A percentile compares a stretch with the other conserved stretches of the same genome.
These are phyloP conservation scores for Ophiostoma sp. DNA, from an alignment of 2,329 filamentous ascomycete species.

Conservation along the genomic window DNA sequence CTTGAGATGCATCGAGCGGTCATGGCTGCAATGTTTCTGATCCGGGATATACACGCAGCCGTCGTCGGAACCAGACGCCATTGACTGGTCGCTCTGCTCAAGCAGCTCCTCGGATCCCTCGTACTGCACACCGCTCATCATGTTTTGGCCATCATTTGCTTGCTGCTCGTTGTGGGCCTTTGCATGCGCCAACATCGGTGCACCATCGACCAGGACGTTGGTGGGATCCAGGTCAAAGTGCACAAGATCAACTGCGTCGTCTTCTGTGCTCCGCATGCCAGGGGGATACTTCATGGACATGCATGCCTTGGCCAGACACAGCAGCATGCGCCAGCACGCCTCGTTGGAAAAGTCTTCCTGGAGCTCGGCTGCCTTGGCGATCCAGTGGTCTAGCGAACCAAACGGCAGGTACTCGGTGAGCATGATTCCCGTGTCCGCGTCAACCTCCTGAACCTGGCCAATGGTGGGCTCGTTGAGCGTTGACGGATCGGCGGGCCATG, in stretches of 20 bases:
- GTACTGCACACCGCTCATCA: background rate
- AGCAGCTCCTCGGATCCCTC: no score
- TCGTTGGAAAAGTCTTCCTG: conserved; percentile 2
- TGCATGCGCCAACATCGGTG: background rate
- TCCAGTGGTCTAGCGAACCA: conserved; percentile 23
- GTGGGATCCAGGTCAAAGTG: conserved; percentile 19
- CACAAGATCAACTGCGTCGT: background rate
- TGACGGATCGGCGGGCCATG: conserved; percentile 13
- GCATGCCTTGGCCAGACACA: conserved; percentile 25
- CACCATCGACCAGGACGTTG: conserved; percentile 24
- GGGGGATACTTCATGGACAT: conserved; percentile 25
- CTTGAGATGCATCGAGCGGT: conserved; percentile 18
- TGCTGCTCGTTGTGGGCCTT: background rate
- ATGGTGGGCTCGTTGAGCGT: background rate
- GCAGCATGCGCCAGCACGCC: conserved; percentile 25
- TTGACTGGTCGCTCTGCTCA: no score
- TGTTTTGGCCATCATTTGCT: no score
- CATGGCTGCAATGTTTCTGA: background rate
- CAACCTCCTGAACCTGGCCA: background rate
- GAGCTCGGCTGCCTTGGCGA: background rate
- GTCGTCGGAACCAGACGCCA: background rate
- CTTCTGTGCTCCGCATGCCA: background rate
- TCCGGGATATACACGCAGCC: no score
- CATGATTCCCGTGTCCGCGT: conserved; percentile 13
- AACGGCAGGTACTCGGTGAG: conserved; percentile 22